Conservation (phyloP, 2,329 filamentous ascomycete species). For the Macrophomina phaseolina region DNA sequence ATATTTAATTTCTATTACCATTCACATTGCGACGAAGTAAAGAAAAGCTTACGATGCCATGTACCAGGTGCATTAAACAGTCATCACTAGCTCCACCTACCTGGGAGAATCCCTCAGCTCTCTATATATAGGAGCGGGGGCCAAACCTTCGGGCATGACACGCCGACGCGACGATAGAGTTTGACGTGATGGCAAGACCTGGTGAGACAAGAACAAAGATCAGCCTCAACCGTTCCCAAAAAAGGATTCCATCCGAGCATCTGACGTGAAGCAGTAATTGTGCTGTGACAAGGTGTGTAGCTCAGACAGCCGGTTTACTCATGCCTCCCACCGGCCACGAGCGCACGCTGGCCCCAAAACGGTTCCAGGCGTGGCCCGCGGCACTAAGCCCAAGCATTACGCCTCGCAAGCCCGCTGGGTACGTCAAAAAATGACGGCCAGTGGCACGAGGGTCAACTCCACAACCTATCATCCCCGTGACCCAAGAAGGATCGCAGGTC, state of each 20-base stretch:
- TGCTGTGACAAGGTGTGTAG: constrained; percentile 33
- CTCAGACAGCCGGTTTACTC: constrained; percentile 68
- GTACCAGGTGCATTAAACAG: neutral
- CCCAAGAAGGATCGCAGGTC: constrained; percentile 56
- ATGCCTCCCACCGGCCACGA: constrained; percentile 66
- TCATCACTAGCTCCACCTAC: neutral
- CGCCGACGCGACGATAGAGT: neutral
- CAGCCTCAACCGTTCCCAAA: constrained; percentile 1
- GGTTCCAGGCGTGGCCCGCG: constrained; percentile 39
- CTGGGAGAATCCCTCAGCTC: neutral
- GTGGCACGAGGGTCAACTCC: constrained; percentile 61
- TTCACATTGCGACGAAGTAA: neutral
- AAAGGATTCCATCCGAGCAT: neutral
- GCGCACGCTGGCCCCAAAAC: constrained; percentile 51
- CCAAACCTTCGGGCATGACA: neutral
- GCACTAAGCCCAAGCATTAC: constrained; percentile 63
- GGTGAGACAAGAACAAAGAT: constrained; percentile 2
- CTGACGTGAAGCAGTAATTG: no score
- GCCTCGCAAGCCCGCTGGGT: constrained; percentile 35
- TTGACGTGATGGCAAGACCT: neutral
- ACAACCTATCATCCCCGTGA: constrained; percentile 70
- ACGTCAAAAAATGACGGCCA: constrained; percentile 46
- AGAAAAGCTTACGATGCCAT: no score
- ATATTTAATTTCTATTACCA: constrained; percentile 16
- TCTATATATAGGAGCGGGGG: constrained; percentile 1